Evolutionary conservation across 2,329 filamentous ascomycete genomes (phyloP), one percentile per base, ranked within the genome.

Genomic region (Aspergillus sp.): DNA sequence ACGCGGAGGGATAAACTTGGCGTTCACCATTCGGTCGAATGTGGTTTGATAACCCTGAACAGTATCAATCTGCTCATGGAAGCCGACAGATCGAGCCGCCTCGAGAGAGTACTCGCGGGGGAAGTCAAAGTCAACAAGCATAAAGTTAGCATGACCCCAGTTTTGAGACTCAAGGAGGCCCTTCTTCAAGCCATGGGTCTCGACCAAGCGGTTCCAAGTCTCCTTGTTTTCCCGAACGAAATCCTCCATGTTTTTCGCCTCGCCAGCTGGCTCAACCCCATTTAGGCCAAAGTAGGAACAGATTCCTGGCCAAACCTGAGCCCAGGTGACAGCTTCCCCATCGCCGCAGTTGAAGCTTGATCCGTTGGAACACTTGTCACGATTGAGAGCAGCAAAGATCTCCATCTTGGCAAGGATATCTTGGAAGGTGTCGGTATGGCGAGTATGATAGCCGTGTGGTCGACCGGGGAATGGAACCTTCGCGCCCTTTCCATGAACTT

Each of bases 1-100:
- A 32, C 30, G 30, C 30, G 30, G 11, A 7, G 86, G 8, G 74
- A 51, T 50, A 48, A 50, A 30, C 37, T 47, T 53, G 29, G 52
- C 58, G 2, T 44, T 36, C 5, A 37, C 43, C 53, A 60, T 54
- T 12, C 56, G 32, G 32, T 59, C 53, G 49, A 61, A 60, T 2
- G 44, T 43, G 11, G 42, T 39, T 5, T 11, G 33, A 35, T 53
- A 59, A 1, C 46, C 47, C 30, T 50, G 12, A 9, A 58, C 45
- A 5, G 51, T 54, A 37, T 54, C 49, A 30, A 60, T 51, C 6
- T 11, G 36, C 39, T 59, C 56, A 7, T 42, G 31, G 36, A 58
- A 59, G 1, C 54, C 57, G 13, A 54, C 45, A 2, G 45, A 42
- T 5, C 51, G 42, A 8, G 53, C 49, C 27, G 35, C 45, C 11